Evolutionary conservation across 495 filamentous ascomycete genomes (phyloP), one percentile per base, ranked within the genome.

Genomic region (Darksidea phi): DNA sequence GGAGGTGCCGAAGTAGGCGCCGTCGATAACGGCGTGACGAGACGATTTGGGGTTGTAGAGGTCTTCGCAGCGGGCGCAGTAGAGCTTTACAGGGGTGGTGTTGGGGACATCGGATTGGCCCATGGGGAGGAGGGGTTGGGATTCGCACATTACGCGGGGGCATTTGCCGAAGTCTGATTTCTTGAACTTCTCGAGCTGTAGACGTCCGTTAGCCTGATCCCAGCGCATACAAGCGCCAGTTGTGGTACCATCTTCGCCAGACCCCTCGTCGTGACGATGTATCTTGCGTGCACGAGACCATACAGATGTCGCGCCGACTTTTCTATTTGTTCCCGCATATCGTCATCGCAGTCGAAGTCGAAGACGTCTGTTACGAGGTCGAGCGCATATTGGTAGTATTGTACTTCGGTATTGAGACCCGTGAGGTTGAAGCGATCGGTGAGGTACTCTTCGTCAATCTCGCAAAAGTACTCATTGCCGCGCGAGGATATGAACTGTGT

Each of bases 291-390:
- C 34, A 99, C 92, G 1, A 99, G 78, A 45, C 94, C 95, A 72
- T 99, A 99, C 3, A 99, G 82, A 69, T 97, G 95, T 63, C 95
- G 83, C 6, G 94, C 94, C 24, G 91, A 95, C 76, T 97, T 97
- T 75, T 99, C 94, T 51, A 99, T 97, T 67, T 91, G 90, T 77
- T 97, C 94, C 41, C 94, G 84, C 81, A 97, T 91, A 50, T 97
- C 94, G 73, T 97, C 95, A 70, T 97, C 92, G 73, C 94, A 96
- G 74, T 99, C 94, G 69, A 97, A 87, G 68, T 99, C 94, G 73
- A 99, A 99, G 45, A 97, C 93, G 70, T 99, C 94, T n/a, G 95
- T 99, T 49, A 99, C 89, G n/a, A 99, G 83, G 71, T 99, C 94
- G 25, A 99, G 83, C 11, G 94, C 95, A 82, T 97, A 95, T 73